Evolutionary conservation across 805 yeast species (phyloP), one percentile per base, ranked within the genome.

Genomic region (Candida broadrunensis): DNA sequence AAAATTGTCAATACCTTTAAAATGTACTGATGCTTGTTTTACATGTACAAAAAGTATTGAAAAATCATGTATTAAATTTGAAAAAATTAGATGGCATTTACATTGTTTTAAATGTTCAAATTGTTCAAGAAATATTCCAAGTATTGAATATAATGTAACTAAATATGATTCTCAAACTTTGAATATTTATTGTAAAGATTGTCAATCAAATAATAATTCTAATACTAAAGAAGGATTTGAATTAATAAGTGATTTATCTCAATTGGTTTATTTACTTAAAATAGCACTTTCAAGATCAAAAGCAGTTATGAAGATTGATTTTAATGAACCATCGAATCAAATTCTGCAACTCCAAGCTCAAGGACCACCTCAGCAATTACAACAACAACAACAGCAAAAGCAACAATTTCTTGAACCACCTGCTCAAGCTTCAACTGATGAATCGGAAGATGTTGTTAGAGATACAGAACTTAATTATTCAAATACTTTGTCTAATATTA

Each of bases 201-300:
- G 97, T 61, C 0, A 38, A 51, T 72, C 2, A 65, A 5, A 5
- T 5, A 29, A 4, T 15, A 13, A 67, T 35, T 77, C 72, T 40
- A 73, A 72, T 9, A 44, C 73, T 45, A 72, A 79, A 1, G 57
- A 63, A 14, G 47, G 67, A 1, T 82, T 88, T 55, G 73, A 67
- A 36, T 52, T 63, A n/a, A 82, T 89, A 1, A 74, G 88, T 4
- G 82, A 81, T 44, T 73, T 88, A 36, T 62, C 78, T 15, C 98
- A 93, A 61, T 74, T 89, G 54, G 71, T 83, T 15, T 88, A 81
- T 56, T 65, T 93, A 35, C 67, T 90, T 49, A 84, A 86, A 52
- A 88, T 93, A 46, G 98, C 98, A 0, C 69, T 90, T 35, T 78
- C 85, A 3, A 72, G 96, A 42, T 85, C 85, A 30, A 80, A 66